Percentiles rank a stretch among this genome's conserved stretches.
These are phyloP conservation scores for Medicago lupulina DNA, from an alignment of 306 rosid genomes.

Conservation along the genomic window DNA sequence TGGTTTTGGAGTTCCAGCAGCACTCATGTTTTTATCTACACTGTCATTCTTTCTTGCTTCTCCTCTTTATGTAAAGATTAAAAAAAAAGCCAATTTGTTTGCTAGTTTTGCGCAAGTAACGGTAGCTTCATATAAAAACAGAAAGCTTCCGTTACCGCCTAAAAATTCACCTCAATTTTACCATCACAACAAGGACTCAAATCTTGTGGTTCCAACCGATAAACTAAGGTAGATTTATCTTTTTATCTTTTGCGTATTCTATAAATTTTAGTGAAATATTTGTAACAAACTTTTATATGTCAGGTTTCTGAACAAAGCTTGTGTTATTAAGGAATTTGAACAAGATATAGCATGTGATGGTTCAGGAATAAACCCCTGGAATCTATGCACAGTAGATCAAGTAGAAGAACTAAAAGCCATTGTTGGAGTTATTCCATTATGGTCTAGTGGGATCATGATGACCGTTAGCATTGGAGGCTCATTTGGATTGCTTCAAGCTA, in stretches of 20 bases:
- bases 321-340: conserved; percentile 55
- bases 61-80: conserved; percentile 58
- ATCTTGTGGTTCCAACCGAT: conserved; percentile 55
- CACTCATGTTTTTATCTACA: conserved; percentile 58
- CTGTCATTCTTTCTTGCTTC: conserved; percentile 59
- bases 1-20: conserved; percentile 73
- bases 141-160: conserved; percentile 51
- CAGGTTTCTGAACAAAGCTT: conserved; percentile 73
- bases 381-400: conserved; percentile 64
- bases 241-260: background rate
- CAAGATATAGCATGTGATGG: conserved; percentile 59
- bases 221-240: conserved; percentile 58
- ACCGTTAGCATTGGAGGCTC: conserved; percentile 56
- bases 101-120: conserved; percentile 60
- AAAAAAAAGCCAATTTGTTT: conserved; percentile 55
- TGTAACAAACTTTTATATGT: background rate
- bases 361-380: conserved; percentile 64
- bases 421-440: conserved; percentile 65
- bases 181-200: conserved; percentile 51
- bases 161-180: conserved; percentile 41
- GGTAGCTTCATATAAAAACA: conserved; percentile 55
- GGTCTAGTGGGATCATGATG: conserved; percentile 73
- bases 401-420: conserved; percentile 76
- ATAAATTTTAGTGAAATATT: background rate
- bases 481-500: conserved; percentile 71